Evolutionary conservation across 2,329 filamentous ascomycete genomes (phyloP).

Genomic region (Phaeosphaeriaceae sp.): DNA sequence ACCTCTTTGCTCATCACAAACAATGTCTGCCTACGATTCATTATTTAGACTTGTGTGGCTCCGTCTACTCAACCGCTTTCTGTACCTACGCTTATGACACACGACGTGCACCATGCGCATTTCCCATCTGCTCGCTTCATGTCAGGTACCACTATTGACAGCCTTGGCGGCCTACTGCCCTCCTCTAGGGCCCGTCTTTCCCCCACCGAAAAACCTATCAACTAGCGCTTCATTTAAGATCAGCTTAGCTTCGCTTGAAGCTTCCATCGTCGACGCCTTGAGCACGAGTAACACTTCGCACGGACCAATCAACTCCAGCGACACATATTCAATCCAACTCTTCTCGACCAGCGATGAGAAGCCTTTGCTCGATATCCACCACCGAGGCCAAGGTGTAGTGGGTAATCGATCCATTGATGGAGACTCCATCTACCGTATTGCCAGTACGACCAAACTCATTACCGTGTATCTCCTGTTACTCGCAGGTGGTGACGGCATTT

Average conservation of each 20-base stretch:
- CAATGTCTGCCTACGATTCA: neutral
- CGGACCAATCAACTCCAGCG: slow-evolving; percentile 8
- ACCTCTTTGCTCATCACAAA: neutral
- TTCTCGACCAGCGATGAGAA: slow-evolving; percentile 10
- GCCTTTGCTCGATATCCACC: slow-evolving; percentile 16
- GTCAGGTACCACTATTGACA: neutral
- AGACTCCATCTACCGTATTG: slow-evolving; percentile 54
- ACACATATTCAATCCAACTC: slow-evolving; percentile 20
- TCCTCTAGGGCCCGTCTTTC: slow-evolving; percentile 15
- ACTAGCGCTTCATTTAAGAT: neutral
- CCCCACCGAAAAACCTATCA: slow-evolving; percentile 1
- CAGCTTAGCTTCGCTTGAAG: neutral
- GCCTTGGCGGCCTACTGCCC: slow-evolving; percentile 5
- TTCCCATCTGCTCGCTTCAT: neutral
- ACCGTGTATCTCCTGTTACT: slow-evolving; percentile 50
- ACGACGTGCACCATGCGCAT: neutral
- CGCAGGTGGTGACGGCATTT: slow-evolving; percentile 43
- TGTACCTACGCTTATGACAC: neutral
- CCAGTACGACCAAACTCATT: slow-evolving; percentile 51
- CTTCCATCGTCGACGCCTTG: slow-evolving; percentile 10
- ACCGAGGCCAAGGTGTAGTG: slow-evolving; percentile 6
- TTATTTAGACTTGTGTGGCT: neutral
- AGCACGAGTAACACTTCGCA: slow-evolving; percentile 10
- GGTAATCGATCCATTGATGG: slow-evolving; percentile 33
- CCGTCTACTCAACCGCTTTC: neutral